Percentiles rank a stretch among this genome's conserved stretches.
phyloP scores from a whole-genome alignment of 768 basidiomycete species.

The Cystofilobasidium capitatum region DNA sequence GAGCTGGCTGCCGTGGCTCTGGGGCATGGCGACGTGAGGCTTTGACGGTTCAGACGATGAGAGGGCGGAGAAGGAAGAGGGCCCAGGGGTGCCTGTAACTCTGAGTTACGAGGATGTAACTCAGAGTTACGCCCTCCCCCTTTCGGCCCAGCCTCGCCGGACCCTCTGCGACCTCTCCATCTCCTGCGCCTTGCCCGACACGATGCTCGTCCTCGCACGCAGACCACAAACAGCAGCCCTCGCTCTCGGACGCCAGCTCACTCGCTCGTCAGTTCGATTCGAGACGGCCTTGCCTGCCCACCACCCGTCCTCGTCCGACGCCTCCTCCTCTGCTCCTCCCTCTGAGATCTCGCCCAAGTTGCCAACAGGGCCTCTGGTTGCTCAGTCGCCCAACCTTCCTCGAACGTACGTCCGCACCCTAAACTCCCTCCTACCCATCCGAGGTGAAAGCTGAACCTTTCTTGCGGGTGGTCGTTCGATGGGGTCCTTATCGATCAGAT shows the following conservation, averaged over 20 bases:
- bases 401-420: background rate
- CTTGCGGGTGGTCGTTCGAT: no score
- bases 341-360: background rate
- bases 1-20: background rate
- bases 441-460: no score
- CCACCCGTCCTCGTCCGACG: background rate
- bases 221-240: background rate
- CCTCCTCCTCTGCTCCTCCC: no score
- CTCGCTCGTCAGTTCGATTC: no score
- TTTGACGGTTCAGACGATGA: background rate
- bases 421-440: no score
- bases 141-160: background rate
- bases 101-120: no score
- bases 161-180: background rate
- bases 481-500: conserved; percentile 10
- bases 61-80: background rate
- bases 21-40: background rate
- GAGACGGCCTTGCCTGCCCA: no score
- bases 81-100: no score
- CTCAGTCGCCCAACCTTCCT: background rate
- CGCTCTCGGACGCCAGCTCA: background rate
- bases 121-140: no score
- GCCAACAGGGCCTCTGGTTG: background rate
- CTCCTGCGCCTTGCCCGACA: no score
- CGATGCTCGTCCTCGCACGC: background rate